Percentiles rank a stretch among this genome's conserved stretches.
Evolutionary conservation across 202 grass and related monocot species (phyloP).

Genomic region (Eragrostis tef): DNA sequence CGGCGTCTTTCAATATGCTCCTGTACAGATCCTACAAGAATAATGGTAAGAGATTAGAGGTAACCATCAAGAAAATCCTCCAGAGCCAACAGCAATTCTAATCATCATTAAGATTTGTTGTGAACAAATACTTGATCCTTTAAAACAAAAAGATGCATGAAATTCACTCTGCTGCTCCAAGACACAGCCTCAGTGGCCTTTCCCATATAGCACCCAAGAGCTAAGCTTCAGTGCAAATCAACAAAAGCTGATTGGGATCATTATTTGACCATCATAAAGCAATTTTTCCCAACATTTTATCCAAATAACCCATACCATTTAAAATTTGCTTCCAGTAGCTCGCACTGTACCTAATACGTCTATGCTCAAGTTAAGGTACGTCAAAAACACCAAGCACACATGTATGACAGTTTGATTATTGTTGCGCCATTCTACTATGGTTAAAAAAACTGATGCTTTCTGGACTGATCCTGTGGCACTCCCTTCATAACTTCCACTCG

Average conservation of each 20-base stretch:
- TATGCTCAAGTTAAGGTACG: neutral
- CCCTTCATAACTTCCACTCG: neutral
- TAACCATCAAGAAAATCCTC: neutral
- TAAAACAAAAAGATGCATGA: constrained; percentile 34
- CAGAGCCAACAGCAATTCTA: neutral
- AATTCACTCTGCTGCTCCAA: neutral
- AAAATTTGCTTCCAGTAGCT: constrained; percentile 12
- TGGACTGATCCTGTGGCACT: neutral
- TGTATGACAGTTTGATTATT: neutral
- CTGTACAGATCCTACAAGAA: constrained; percentile 83
- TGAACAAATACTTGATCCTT: neutral
- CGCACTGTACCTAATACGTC: neutral
- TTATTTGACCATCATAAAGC: neutral
- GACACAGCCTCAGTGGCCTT: constrained; percentile 9
- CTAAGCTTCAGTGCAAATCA: neutral
- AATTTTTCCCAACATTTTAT: neutral
- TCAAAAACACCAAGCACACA: neutral
- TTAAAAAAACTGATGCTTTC: neutral
- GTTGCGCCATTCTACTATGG: neutral
- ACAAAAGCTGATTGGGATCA: neutral
- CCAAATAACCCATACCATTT: neutral
- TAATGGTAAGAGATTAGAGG: neutral
- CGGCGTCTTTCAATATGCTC: constrained; percentile 61
- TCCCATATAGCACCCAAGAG: neutral
- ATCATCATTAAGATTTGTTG: neutral